These are phyloP conservation scores for Alternaria arborescens DNA, from an alignment of 2,329 filamentous ascomycete species.

Conservation along the genomic window DNA sequence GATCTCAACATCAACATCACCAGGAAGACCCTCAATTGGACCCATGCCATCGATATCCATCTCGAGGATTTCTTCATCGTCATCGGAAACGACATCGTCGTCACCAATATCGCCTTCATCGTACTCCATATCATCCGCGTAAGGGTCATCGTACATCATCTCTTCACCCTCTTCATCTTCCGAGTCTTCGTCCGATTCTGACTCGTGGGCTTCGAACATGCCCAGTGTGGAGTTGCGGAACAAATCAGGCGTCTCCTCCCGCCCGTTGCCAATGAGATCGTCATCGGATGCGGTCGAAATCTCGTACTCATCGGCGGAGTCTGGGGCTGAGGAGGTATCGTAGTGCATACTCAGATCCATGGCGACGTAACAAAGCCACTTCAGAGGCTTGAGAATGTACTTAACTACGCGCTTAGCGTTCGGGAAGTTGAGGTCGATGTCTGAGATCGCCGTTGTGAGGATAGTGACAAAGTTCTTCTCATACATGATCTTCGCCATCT, in stretches of 20 bases:
- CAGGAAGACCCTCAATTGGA: constrained; percentile 69
- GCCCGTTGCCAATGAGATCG: constrained; percentile 80
- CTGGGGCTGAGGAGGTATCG: constrained; percentile 72
- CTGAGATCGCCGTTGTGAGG: constrained; percentile 89
- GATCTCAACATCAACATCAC: constrained; percentile 81
- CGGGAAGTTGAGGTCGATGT: constrained; percentile 94
- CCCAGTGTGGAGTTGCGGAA: constrained; percentile 96
- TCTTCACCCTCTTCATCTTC: constrained; percentile 70
- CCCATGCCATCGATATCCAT: constrained; percentile 84
- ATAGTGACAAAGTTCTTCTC: constrained; percentile 95
- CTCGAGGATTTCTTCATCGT: constrained; percentile 83
- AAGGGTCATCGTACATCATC: constrained; percentile 87
- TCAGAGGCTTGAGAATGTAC: constrained; percentile 90
- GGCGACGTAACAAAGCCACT: constrained; percentile 85
- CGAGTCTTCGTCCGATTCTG: constrained; percentile 75
- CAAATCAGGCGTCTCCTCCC: constrained; percentile 86
- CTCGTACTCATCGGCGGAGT: constrained; percentile 80
- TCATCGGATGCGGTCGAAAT: constrained; percentile 91
- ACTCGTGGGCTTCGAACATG: constrained; percentile 88
- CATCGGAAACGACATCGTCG: constrained; percentile 83
- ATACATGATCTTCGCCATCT: constrained; percentile 94
- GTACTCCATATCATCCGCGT: constrained; percentile 90
- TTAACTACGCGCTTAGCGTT: constrained; percentile 94
- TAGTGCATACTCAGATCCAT: constrained; percentile 84
- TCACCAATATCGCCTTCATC: constrained; percentile 75